phyloP scores from a whole-genome alignment of 2,329 filamentous ascomycete species.

The Venturia asperata region DNA sequence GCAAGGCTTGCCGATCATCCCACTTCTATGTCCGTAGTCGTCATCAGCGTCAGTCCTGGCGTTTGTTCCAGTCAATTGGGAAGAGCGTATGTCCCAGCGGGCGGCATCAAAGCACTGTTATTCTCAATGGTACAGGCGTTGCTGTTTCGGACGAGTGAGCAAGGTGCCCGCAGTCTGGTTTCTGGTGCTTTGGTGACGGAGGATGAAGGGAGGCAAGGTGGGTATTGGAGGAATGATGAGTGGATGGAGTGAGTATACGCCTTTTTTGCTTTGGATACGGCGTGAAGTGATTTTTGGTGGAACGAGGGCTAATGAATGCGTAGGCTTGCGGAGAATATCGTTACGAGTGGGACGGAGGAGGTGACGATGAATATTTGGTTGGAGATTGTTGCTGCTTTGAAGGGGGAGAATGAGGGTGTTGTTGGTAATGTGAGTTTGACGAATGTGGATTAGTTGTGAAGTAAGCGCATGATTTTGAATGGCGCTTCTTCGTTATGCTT shows the following conservation, averaged over 20 bases:
- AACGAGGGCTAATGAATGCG: not conserved
- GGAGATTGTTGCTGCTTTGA: conserved; percentile 11
- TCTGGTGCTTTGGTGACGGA: not conserved
- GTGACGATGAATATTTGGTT: conserved; percentile 10
- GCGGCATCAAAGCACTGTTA: not conserved
- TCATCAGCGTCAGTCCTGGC: conserved; percentile 14
- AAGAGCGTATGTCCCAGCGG: not conserved
- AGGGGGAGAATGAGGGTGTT: conserved; percentile 7
- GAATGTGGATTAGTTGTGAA: not conserved
- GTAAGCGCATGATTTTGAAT: too few relatives aligned
- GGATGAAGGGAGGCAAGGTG: not conserved
- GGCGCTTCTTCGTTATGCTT: too few relatives aligned
- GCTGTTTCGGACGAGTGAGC: conserved; percentile 17
- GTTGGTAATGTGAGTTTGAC: not conserved
- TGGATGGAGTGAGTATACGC: not conserved
- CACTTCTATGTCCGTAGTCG: not conserved
- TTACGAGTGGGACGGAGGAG: not conserved
- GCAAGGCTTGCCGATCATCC: not conserved
- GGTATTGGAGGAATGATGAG: conserved; percentile 17
- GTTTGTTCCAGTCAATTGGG: conserved; percentile 5
- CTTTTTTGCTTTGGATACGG: too few relatives aligned
- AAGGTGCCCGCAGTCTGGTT: conserved; percentile 18
- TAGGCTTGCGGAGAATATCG: conserved; percentile 9
- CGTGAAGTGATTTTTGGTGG: not conserved
- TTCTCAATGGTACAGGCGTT: not conserved